These are phyloP conservation scores for Arachis stenosperma DNA, from an alignment of 306 rosid species.

Conservation along the genomic window DNA sequence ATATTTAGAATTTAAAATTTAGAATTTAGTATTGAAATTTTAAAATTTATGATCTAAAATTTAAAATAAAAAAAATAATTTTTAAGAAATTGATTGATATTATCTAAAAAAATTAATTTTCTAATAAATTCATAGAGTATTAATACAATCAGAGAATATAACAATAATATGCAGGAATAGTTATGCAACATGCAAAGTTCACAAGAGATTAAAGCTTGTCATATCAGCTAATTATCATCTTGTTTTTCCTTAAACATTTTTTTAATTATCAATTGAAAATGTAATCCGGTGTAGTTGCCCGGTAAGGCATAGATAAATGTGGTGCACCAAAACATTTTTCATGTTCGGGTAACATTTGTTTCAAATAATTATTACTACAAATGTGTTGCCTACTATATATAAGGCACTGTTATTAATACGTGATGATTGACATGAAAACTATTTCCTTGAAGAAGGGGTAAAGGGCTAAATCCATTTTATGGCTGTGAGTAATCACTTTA, in stretches of 20 bases:
- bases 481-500: too few species aligned
- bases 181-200: neutral
- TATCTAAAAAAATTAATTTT: too few species aligned
- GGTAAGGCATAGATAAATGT: slow-evolving; percentile 8
- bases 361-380: slow-evolving; percentile 7
- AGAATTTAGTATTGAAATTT: too few species aligned
- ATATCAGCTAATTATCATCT: neutral
- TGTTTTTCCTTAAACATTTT: neutral
- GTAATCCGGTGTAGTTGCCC: neutral
- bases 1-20: too few species aligned
- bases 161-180: neutral
- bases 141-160: too few species aligned
- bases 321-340: slow-evolving; percentile 10
- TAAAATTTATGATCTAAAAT: too few species aligned
- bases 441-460: neutral
- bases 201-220: neutral
- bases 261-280: neutral
- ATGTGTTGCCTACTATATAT: neutral
- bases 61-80: too few species aligned
- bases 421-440: slow-evolving; percentile 9
- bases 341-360: neutral
- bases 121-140: too few species aligned
- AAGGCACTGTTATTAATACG: neutral
- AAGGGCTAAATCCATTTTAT: too few species aligned
- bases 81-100: too few species aligned